Base-by-base conservation (phyloP, 345 rosid genomes). In the Abelmoschus esculentus region DNA sequence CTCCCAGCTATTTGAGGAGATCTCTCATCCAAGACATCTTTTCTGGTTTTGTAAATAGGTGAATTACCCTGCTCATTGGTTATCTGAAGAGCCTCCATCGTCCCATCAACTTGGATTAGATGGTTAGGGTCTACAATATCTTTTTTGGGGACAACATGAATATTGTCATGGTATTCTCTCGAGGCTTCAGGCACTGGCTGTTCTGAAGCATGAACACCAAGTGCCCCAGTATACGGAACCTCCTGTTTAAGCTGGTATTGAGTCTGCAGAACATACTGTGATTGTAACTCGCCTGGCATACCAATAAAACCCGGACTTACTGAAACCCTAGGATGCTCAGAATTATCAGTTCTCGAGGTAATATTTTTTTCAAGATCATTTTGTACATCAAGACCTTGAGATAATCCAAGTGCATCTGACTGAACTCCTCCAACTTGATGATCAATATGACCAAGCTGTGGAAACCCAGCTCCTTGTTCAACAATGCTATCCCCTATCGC, bases 381-480 rank as follows among this genome's bases (percentile, higher is more conserved):
- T 42, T 59, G 78, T 15, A 66, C 66, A 26, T 76, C 81, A 15
- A 60, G 59, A 75, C 74, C 79, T 69, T 73, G 77, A 42, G 80
- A 17, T 52, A 79, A 69, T 17, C 61, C 77, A 49, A 58, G 19
- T 28, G 76, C 67, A 44, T 82, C 81, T 13, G 79, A 63, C 22
- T 73, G 79, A 53, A 79, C 65, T 31, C 42, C 17, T 49, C 75
- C 75, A 67, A 80, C 57, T 61, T 80, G 83, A 55, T 76, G 80
- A 58, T 78, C 85, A 70, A 53, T 18, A 18, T 71, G 83, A 72
- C 79, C 60, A 72, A 63, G 40, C 34, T 79, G 70, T 61, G 31
- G 83, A 66, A 72, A 54, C 63, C 72, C 73, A 70, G 72, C 63
- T 70, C 79, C 83, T 42, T 72, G 85, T 56, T 82, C 89, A 67